phyloP scores from a whole-genome alignment of 306 rosid species.

The Erythrophleum fordii region DNA sequence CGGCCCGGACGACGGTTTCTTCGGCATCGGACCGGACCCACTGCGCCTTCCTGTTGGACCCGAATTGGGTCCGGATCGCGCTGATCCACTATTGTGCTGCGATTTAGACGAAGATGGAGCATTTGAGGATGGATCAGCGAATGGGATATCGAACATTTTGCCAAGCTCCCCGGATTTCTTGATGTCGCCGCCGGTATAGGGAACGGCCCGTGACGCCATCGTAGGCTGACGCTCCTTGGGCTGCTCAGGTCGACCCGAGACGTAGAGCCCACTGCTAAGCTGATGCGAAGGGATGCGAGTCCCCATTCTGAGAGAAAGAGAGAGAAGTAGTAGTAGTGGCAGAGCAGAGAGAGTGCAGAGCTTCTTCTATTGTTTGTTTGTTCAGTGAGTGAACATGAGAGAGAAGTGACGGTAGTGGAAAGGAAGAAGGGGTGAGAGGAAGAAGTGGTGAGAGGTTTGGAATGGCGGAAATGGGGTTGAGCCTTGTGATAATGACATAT shows the following conservation, averaged over 20 bases:
- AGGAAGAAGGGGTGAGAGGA: slow-evolving; percentile 31
- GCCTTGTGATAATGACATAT: slow-evolving; percentile 41
- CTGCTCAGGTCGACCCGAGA: slow-evolving; percentile 89
- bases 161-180: slow-evolving; percentile 96
- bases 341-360: neutral
- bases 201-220: slow-evolving; percentile 84
- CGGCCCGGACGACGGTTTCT: slow-evolving; percentile 65
- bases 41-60: slow-evolving; percentile 55
- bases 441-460: neutral
- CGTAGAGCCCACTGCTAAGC: slow-evolving; percentile 88
- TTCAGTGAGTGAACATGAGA: neutral
- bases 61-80: slow-evolving; percentile 71
- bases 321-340: neutral
- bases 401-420: slow-evolving; percentile 30
- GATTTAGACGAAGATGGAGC: slow-evolving; percentile 49
- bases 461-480: slow-evolving; percentile 60
- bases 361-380: too few relatives aligned
- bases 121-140: slow-evolving; percentile 1
- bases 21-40: slow-evolving; percentile 56
- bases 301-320: slow-evolving; percentile 52
- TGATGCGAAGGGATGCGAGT: slow-evolving; percentile 88
- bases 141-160: slow-evolving; percentile 84
- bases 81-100: slow-evolving; percentile 59
- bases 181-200: slow-evolving; percentile 94
- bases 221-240: slow-evolving; percentile 81